Evolutionary conservation across 805 yeast genomes (phyloP).

Genomic region (Blastobotrys terrestris): DNA sequence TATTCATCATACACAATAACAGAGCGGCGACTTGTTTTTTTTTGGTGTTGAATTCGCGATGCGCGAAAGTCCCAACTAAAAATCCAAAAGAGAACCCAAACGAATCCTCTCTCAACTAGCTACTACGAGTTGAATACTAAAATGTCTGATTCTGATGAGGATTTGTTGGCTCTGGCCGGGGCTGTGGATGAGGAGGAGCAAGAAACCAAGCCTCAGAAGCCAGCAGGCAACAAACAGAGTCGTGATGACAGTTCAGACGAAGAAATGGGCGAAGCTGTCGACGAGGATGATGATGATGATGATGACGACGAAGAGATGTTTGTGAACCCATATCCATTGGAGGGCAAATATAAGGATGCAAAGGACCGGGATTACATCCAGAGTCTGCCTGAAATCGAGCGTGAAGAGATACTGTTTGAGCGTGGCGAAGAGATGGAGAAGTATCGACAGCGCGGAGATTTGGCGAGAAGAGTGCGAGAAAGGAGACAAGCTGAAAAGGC

Average conservation of each 20-base stretch:
- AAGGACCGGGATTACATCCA: slow-evolving; percentile 53
- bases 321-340: slow-evolving; percentile 82
- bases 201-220: slow-evolving; percentile 6
- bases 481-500: slow-evolving; percentile 28
- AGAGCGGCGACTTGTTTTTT: not conserved
- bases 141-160: slow-evolving; percentile 65
- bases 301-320: slow-evolving; percentile 33
- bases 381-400: slow-evolving; percentile 80
- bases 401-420: slow-evolving; percentile 86
- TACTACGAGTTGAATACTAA: not conserved
- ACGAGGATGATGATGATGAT: slow-evolving; percentile 32
- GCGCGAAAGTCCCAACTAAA: not conserved
- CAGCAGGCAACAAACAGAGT: slow-evolving; percentile 7
- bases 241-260: slow-evolving; percentile 25
- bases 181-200: slow-evolving; percentile 43
- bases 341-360: slow-evolving; percentile 83
- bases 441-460: slow-evolving; percentile 73
- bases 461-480: slow-evolving; percentile 68
- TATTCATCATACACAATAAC: not conserved
- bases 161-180: slow-evolving; percentile 92
- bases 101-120: too few relatives aligned
- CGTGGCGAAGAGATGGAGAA: slow-evolving; percentile 89
- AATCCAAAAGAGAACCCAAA: not conserved
- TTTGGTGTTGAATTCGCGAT: not conserved
- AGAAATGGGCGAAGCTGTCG: slow-evolving; percentile 29